Evolutionary conservation across 805 yeast species (phyloP), one percentile per base, ranked within the genome.

Genomic region (Sungouiella thailandica): DNA sequence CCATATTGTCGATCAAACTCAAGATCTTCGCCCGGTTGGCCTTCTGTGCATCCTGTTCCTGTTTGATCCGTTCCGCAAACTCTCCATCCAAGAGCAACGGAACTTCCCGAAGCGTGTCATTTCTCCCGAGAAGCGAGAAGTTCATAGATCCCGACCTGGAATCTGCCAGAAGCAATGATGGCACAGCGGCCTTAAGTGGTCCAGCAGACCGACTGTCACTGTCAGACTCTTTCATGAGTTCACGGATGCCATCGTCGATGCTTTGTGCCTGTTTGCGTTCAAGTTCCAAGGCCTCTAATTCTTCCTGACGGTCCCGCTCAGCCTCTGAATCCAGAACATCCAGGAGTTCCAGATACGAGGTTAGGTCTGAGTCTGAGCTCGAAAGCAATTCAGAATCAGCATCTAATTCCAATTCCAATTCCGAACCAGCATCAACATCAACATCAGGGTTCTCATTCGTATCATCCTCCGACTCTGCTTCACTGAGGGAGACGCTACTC

Each of bases 11-110:
- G 16, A 80, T 83, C 37, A 76, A 66, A 25, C 67, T 65, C 54
- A 78, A 75, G 36, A 83, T 72, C 46, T 68, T 63, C 40, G 75
- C 75, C 34, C 76, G 70, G 53, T 81, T 82, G 25, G 62, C 61
- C 40, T 64, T 64, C 39, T 71, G 62, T 39, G 68, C 65, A 34
- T 65, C 72, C 33, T 70, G 75, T 37, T 76, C 78, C 40, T 65
- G 66, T 17, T 68, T 46, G 12, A 79, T 69, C 19, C 68, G 70
- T 22, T 70, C 65, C 0, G 76, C 81, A 50, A 83, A 71, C 35
- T 64, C 70, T 17, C 71, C 70, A 39, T 74, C 63, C 1, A 67
- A 56, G 0, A 88, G 87, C 23, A 83, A 55, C 4, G 51, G 55
- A 17, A 82, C 50, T 22, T 60, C 65, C 31, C 68, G 68, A 1